Evolutionary conservation across 208 protist genomes (phyloP), one percentile per base, ranked within the genome.

Genomic region (Strigomonas culicis): DNA sequence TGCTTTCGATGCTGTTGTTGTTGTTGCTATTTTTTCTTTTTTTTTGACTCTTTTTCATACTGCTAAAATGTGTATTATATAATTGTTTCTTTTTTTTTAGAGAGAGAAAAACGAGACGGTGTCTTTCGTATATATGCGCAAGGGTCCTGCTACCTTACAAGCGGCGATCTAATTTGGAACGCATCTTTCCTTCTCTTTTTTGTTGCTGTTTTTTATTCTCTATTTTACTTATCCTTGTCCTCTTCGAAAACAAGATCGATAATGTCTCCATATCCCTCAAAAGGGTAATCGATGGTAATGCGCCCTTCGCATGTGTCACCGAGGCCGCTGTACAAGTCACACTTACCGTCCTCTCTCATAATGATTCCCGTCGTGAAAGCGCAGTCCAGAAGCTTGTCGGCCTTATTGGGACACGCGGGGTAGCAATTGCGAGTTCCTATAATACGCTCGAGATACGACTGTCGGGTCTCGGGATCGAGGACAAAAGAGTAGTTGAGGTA

Each of bases 271-370:
- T 66, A 75, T 6, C 81, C 81, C 49, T 88, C 81, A 51, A 88
- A 88, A 1, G 78, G 82, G 73, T 88, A 88, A 67, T 88, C 82
- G 53, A 88, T 88, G 31, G 75, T 79, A 58, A 88, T 83, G 61
- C 82, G 82, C 7, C 82, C 82, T 63, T 84, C 72, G 53, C 70
- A 66, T 8, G 78, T 80, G 55, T 88, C 82, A 13, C 82, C 82
- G 4, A 88, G 39, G 13, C 82, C 82, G 55, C 82, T 88, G 77
- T 88, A 88, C 41, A 88, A 59, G 49, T 88, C 79, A 53, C 78
- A 85, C 68, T 88, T 88, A 27, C 76, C 82, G 53, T 88, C 82
- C 28, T 72, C 61, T 34, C 31, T 13, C 24, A 83, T 84, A 10
- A 82, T 70, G 41, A 88, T 88, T 46, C 82, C 82, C 19, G 79